Conservation (phyloP, 805 yeast genomes). For the Barnettozyma vustinii region DNA sequence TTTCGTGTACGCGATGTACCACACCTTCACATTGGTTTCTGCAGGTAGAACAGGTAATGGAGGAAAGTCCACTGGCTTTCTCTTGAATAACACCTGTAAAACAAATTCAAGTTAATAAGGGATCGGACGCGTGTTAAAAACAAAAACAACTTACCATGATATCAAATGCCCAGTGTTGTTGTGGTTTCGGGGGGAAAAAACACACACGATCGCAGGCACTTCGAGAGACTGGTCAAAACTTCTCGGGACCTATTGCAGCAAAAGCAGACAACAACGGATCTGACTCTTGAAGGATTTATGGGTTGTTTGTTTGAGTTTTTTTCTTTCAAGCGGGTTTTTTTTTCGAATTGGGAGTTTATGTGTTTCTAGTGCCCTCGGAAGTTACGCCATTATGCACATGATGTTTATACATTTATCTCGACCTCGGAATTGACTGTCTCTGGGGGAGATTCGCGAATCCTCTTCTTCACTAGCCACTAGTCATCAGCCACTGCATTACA, state of each 20-base stretch:
- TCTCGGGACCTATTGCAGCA: not conserved
- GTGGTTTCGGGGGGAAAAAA: not conserved
- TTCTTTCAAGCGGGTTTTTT: too few species aligned
- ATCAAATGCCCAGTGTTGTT: not conserved
- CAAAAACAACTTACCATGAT: not conserved
- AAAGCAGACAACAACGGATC: too few species aligned
- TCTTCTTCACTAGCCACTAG: too few species aligned
- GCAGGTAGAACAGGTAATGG: constrained; percentile 53
- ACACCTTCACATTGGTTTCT: constrained; percentile 59
- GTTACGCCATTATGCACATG: too few species aligned
- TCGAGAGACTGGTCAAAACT: not conserved
- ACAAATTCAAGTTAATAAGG: not conserved
- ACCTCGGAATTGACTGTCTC: too few species aligned
- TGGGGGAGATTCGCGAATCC: too few species aligned
- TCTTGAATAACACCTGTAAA: constrained; percentile 64
- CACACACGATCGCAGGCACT: not conserved
- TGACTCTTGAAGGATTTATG: too few species aligned
- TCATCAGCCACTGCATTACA: too few species aligned
- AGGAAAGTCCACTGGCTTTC: constrained; percentile 60
- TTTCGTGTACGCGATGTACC: constrained; percentile 76
- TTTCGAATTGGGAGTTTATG: too few species aligned
- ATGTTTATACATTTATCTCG: too few species aligned
- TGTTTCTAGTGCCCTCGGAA: too few species aligned
- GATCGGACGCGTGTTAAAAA: not conserved
- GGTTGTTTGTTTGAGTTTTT: too few species aligned